Evolutionary conservation across 805 yeast species (phyloP).

Genomic region (Yamadazyma endophytica): DNA sequence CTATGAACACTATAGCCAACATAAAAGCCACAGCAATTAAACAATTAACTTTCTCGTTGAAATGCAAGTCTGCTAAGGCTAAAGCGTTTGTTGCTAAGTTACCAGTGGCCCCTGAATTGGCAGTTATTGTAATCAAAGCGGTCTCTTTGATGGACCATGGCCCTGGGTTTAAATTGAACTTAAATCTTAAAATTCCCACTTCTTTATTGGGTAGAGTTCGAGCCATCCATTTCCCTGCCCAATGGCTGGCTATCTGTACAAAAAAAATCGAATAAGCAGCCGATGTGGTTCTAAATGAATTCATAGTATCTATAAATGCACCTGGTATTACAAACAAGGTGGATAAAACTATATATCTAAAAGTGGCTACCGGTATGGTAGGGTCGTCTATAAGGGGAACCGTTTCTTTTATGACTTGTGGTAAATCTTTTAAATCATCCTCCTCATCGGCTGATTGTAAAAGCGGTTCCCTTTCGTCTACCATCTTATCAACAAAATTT

Average conservation of each 20-base stretch:
- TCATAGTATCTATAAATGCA: constrained; percentile 39
- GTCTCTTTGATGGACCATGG: constrained; percentile 56
- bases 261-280: constrained; percentile 51
- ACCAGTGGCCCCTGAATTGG: constrained; percentile 51
- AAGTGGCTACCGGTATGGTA: constrained; percentile 32
- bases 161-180: constrained; percentile 43
- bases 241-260: constrained; percentile 48
- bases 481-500: no score
- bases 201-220: constrained; percentile 30
- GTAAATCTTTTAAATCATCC: constrained; percentile 23
- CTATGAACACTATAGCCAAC: constrained; percentile 50
- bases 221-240: constrained; percentile 46
- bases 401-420: constrained; percentile 29
- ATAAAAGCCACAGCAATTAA: constrained; percentile 40
- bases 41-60: constrained; percentile 32
- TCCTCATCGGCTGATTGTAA: constrained; percentile 3
- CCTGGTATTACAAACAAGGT: constrained; percentile 36
- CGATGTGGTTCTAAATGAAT: constrained; percentile 39
- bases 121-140: constrained; percentile 48
- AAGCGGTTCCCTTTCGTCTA: constrained; percentile 2
- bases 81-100: constrained; percentile 46
- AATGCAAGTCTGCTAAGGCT: constrained; percentile 44
- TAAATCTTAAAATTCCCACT: constrained; percentile 13
- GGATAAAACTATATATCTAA: constrained; percentile 30
- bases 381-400: constrained; percentile 40